Conservation (phyloP, 176 grass and related monocot genomes). For the Eragrostis curvula region DNA sequence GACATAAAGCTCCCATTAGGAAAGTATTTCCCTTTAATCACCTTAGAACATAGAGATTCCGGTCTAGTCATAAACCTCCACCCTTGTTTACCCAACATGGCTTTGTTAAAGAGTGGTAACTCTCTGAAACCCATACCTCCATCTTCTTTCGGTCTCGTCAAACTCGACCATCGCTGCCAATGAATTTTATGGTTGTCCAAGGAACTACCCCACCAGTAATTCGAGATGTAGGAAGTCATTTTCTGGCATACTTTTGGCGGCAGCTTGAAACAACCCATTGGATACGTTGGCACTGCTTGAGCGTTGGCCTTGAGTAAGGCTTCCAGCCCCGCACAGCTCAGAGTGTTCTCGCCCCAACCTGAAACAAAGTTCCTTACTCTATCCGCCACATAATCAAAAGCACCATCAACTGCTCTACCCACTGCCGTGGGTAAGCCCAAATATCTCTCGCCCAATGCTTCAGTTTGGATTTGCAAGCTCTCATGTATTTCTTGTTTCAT, state of each 20-base stretch:
- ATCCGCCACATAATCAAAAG: neutral
- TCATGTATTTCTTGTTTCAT: neutral
- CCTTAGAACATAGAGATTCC: neutral
- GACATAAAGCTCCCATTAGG: no score
- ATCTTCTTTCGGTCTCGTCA: neutral
- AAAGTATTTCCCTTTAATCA: no score
- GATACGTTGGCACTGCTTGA: neutral
- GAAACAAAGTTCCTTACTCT: neutral
- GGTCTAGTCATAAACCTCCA: no score
- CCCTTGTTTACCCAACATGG: no score
- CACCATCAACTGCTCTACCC: fast-evolving
- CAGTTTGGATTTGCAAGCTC: neutral
- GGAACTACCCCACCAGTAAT: neutral
- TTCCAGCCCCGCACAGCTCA: neutral
- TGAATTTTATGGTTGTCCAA: neutral
- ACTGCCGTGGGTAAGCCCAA: neutral
- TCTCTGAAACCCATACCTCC: neutral
- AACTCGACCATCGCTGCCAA: neutral
- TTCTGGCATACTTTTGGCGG: neutral
- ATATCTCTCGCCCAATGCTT: neutral
- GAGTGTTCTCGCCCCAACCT: neutral
- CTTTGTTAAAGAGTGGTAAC: neutral
- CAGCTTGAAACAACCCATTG: neutral
- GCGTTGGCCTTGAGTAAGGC: neutral
- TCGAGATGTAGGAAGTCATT: neutral